Conservation (phyloP, 352 stramenopile genomes). For the Globisporangium splendens region DNA sequence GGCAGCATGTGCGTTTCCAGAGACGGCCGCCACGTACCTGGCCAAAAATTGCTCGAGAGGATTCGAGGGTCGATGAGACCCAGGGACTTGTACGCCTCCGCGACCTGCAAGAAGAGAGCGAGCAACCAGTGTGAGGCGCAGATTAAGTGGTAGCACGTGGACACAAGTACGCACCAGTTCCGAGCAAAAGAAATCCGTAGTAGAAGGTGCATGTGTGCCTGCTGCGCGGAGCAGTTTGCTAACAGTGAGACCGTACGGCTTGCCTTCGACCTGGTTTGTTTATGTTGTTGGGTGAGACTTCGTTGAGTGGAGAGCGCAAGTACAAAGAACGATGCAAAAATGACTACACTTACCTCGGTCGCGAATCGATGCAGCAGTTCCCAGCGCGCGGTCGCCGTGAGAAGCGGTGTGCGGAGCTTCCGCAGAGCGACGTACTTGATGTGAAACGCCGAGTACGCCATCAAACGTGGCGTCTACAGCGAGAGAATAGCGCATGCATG, state of each 20-base stretch:
- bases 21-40: slow-evolving; percentile 12
- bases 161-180: slow-evolving; percentile 37
- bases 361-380: slow-evolving; percentile 49
- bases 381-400: slow-evolving; percentile 34
- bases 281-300: neutral
- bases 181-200: slow-evolving; percentile 57
- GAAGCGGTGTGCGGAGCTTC: slow-evolving; percentile 47
- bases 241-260: slow-evolving; percentile 51
- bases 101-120: slow-evolving; percentile 21
- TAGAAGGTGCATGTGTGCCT: slow-evolving; percentile 5
- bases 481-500: neutral
- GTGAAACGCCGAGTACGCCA: slow-evolving; percentile 44
- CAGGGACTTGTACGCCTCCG: slow-evolving; percentile 51
- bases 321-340: neutral
- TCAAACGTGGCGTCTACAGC: slow-evolving; percentile 23
- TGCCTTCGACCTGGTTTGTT: slow-evolving; percentile 31
- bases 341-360: slow-evolving; percentile 17
- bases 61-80: slow-evolving; percentile 36
- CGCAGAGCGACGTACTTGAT: slow-evolving; percentile 43
- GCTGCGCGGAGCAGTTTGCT: slow-evolving; percentile 38
- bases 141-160: neutral
- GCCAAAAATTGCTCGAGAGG: slow-evolving; percentile 54
- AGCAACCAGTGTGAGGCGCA: neutral
- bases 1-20: no score
- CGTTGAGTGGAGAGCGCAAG: neutral